phyloP scores from a whole-genome alignment of 1,284 basidiomycete genomes.

The Rhizoctonia solani region DNA sequence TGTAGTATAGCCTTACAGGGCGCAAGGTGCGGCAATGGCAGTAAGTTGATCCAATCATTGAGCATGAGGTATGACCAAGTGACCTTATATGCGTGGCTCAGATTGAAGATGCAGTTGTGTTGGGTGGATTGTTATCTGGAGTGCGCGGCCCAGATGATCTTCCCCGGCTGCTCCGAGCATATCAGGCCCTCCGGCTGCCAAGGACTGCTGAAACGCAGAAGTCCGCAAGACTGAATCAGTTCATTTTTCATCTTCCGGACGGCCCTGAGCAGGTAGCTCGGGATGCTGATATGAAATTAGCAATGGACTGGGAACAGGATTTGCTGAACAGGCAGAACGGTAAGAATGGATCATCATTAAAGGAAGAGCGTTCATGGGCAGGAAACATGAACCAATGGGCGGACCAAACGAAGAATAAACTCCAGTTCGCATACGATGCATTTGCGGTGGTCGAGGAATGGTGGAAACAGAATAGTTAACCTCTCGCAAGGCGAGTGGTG shows the following conservation, averaged over 20 bases:
- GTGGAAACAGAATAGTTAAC: too few species aligned
- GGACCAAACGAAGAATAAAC: conserved; percentile 36
- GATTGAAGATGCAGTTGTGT: conserved; percentile 58
- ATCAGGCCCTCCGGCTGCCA: conserved; percentile 37
- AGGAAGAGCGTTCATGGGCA: too few species aligned
- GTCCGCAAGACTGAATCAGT: conserved; percentile 36
- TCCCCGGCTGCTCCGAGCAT: conserved; percentile 41
- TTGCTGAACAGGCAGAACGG: too few species aligned
- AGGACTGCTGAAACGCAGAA: conserved; percentile 35
- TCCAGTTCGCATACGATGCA: conserved; percentile 39
- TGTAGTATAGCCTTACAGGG: conserved; percentile 54
- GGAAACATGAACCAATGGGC: conserved; percentile 39
- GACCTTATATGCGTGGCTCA: neutral
- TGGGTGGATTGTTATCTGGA: conserved; percentile 62
- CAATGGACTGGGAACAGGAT: conserved; percentile 33
- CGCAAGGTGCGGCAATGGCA: conserved; percentile 55
- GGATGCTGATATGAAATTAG: conserved; percentile 36
- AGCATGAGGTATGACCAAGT: too few species aligned
- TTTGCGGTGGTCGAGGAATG: conserved; percentile 36
- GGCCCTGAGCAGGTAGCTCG: conserved; percentile 37
- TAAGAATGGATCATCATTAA: too few species aligned
- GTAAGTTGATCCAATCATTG: conserved; percentile 40
- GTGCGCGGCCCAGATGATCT: conserved; percentile 57
- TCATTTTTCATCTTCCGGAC: conserved; percentile 39
- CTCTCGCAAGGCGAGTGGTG: too few species aligned